These are phyloP conservation scores for Russula virescens DNA, from an alignment of 768 basidiomycete species.

Conservation along the genomic window DNA sequence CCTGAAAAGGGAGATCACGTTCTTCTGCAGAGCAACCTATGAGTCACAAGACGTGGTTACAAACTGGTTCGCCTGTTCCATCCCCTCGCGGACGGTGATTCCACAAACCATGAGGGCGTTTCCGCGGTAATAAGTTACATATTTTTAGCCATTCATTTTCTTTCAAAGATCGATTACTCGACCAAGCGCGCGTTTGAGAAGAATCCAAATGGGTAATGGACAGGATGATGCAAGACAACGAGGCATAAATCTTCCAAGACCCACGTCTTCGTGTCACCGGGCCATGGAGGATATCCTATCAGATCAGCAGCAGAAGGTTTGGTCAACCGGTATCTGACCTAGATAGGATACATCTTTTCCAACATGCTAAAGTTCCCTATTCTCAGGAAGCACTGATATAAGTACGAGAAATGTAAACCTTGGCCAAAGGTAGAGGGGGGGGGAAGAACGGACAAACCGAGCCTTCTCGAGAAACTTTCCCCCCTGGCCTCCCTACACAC, in stretches of 20 bases:
- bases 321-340: conserved; percentile 15
- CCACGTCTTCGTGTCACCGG: conserved; percentile 7
- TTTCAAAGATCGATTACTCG: background rate
- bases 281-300: conserved; percentile 2
- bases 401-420: background rate
- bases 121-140: background rate
- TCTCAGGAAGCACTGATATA: background rate
- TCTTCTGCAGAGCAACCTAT: conserved; percentile 8
- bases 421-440: background rate
- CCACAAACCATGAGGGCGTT: background rate
- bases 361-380: background rate
- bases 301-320: conserved; percentile 20
- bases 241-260: conserved; percentile 9
- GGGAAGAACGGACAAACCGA: conserved; percentile 4
- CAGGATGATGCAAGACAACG: conserved; percentile 5
- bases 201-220: conserved; percentile 12
- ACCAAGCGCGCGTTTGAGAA: background rate
- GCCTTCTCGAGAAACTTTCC: background rate
- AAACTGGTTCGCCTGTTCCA: background rate
- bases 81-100: background rate
- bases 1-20: conserved; percentile 14
- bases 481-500: background rate
- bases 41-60: conserved; percentile 4
- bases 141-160: conserved; percentile 1
- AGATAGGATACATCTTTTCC: background rate